phyloP scores from a whole-genome alignment of 768 basidiomycete genomes.

The Trametopsis cervina region DNA sequence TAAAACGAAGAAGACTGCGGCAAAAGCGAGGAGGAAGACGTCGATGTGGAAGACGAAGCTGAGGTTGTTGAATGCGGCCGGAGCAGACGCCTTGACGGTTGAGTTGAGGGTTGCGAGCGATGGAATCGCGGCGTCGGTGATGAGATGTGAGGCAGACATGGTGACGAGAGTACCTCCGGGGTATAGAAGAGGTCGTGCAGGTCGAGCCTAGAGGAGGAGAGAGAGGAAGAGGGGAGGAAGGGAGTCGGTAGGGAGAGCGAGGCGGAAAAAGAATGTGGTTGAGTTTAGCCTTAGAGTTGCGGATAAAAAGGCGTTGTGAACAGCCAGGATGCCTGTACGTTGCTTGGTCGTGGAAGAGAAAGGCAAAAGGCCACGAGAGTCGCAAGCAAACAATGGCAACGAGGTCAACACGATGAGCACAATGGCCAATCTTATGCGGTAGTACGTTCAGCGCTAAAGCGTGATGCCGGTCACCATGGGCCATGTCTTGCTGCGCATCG shows the following conservation, averaged over 20 bases:
- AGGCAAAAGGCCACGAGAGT: not conserved
- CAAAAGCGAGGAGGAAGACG: conserved; percentile 16
- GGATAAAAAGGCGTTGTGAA: not conserved
- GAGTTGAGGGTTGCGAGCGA: conserved; percentile 2
- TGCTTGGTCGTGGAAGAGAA: not conserved
- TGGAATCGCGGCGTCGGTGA: conserved; percentile 9
- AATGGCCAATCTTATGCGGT: no score
- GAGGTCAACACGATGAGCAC: not conserved
- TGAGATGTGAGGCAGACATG: not conserved
- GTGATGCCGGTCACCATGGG: not conserved
- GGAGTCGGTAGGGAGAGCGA: no score
- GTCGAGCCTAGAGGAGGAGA: not conserved
- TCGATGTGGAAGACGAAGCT: conserved; percentile 18
- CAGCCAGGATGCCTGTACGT: not conserved
- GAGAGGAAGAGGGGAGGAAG: no score
- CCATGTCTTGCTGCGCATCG: not conserved
- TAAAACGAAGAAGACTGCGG: conserved; percentile 18
- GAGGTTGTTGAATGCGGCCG: conserved; percentile 10
- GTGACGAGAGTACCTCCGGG: not conserved
- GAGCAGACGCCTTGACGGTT: conserved; percentile 4
- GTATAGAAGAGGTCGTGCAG: not conserved
- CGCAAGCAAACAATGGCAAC: not conserved
- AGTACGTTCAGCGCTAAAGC: no score
- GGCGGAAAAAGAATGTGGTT: not conserved
- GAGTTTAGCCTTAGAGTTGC: not conserved